Evolutionary conservation across 345 rosid species (phyloP), one percentile per base, ranked within the genome.

Genomic region (Capsella bursapastoris): DNA sequence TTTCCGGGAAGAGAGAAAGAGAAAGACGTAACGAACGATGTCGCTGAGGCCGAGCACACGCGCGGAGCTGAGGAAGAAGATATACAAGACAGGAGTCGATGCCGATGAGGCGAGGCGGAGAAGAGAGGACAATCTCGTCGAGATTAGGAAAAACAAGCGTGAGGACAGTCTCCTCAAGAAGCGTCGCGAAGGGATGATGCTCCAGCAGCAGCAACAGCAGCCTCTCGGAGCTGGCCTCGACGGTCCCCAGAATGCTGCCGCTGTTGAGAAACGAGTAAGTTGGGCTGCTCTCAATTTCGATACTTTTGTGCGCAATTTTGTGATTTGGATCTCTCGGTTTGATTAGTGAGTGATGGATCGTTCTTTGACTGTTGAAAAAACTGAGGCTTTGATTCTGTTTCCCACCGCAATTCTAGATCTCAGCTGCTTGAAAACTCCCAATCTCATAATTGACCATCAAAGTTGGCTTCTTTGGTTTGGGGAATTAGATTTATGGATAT

Each of bases 121-220:
- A 76, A 86, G 94, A 60, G 91, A 89, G 77, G 91, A 89, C 81
- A 89, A 89, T 55, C 80, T 89, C 82, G 91, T 89, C 49, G 91
- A 86, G 91, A 89, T 89, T 78, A 83, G 93, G 70, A 86, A 89
- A 84, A 89, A 72, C 77, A 86, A 89, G 72, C 83, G 93, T 9
- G 93, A 89, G 57, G 91, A 89, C 41, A 89, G 82, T 55, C 86
- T 89, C 22, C 80, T 89, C 61, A 89, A 89, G 90, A 89, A 89
- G 69, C 74, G 93, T 7, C 82, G 91, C 35, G 93, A 89, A 80
- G 93, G 93, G 0, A 84, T 88, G 56, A 59, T 75, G 76, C 81
- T 78, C 13, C 88, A 81, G 75, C 80, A 85, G 22, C 90, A 81
- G 66, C 90, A 81, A 64, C 91, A 77, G 64, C 91, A 77, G 64